Conservation (phyloP, 768 basidiomycete genomes). For the Sarcodon sp. region DNA sequence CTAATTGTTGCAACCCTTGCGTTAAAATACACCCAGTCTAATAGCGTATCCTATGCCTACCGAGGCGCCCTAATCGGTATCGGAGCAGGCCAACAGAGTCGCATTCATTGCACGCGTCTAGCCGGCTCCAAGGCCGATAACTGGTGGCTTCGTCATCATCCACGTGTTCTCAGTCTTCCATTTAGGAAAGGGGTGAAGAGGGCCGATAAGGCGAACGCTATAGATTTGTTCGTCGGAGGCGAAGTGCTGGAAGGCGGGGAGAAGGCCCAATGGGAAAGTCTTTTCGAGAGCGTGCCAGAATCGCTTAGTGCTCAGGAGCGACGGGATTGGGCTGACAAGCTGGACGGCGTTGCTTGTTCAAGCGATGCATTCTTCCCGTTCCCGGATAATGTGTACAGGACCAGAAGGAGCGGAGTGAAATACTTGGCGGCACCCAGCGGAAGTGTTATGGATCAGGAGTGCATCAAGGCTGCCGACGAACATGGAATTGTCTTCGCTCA, state of each 20-base stretch:
- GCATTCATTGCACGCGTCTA: constrained; percentile 97
- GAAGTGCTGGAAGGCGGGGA: constrained; percentile 85
- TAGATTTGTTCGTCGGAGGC: constrained; percentile 90
- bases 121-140: constrained; percentile 97
- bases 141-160: constrained; percentile 98
- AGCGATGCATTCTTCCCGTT: constrained; percentile 99
- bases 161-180: constrained; percentile 80
- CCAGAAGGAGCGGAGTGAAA: constrained; percentile 80
- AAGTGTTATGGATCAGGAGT: constrained; percentile 95
- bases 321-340: constrained; percentile 55
- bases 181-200: constrained; percentile 98
- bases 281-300: constrained; percentile 65
- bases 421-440: constrained; percentile 90
- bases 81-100: constrained; percentile 96
- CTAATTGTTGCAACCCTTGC: constrained; percentile 93
- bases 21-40: constrained; percentile 98
- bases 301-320: constrained; percentile 60
- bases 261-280: constrained; percentile 78
- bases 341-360: constrained; percentile 84
- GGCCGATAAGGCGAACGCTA: constrained; percentile 97
- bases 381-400: constrained; percentile 94
- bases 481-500: constrained; percentile 86
- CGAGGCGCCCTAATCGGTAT: constrained; percentile 90
- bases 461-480: constrained; percentile 94
- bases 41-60: constrained; percentile 92